A percentile compares a stretch with the other conserved stretches of the same genome.
Evolutionary conservation across 352 stramenopile species (phyloP).

Genomic region (Phytophthora hybrid): DNA sequence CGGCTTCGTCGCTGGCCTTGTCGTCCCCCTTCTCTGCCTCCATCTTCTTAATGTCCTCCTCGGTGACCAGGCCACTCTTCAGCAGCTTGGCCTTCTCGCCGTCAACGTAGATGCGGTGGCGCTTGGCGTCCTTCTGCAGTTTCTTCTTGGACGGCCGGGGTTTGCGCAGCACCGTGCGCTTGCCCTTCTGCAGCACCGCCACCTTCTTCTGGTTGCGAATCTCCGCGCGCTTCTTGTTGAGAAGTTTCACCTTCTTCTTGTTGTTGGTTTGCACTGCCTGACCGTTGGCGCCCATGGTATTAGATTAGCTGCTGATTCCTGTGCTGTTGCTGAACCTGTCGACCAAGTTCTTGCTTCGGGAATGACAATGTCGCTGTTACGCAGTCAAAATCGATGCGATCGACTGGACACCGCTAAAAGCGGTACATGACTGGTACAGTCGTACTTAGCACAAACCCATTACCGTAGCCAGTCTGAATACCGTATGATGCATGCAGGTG

Average conservation of each 20-base stretch:
- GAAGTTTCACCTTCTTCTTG: slow-evolving; percentile 90
- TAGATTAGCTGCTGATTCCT: slow-evolving; percentile 11
- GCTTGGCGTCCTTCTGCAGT: slow-evolving; percentile 85
- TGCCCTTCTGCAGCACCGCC: slow-evolving; percentile 60
- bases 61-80: slow-evolving; percentile 78
- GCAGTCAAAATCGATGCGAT: slow-evolving; percentile 32
- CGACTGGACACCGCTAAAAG: slow-evolving; percentile 40
- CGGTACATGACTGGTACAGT: slow-evolving; percentile 49
- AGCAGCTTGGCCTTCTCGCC: slow-evolving; percentile 82
- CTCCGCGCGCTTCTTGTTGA: slow-evolving; percentile 85
- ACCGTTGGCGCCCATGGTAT: slow-evolving; percentile 56
- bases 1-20: slow-evolving; percentile 41
- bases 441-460: slow-evolving; percentile 24
- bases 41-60: slow-evolving; percentile 88
- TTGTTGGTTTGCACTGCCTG: slow-evolving; percentile 83
- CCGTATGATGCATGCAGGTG: background rate
- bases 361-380: slow-evolving; percentile 30
- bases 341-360: slow-evolving; percentile 17
- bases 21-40: slow-evolving; percentile 56
- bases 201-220: slow-evolving; percentile 88
- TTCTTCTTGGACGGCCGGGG: slow-evolving; percentile 87
- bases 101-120: slow-evolving; percentile 73
- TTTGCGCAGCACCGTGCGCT: slow-evolving; percentile 67
- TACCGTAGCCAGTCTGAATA: slow-evolving; percentile 19
- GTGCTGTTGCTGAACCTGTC: slow-evolving; percentile 7